Percentiles rank a stretch among this genome's conserved stretches.
phyloP scores from a whole-genome alignment of 1,284 basidiomycete genomes.

The Acaromyces ingoldii region DNA sequence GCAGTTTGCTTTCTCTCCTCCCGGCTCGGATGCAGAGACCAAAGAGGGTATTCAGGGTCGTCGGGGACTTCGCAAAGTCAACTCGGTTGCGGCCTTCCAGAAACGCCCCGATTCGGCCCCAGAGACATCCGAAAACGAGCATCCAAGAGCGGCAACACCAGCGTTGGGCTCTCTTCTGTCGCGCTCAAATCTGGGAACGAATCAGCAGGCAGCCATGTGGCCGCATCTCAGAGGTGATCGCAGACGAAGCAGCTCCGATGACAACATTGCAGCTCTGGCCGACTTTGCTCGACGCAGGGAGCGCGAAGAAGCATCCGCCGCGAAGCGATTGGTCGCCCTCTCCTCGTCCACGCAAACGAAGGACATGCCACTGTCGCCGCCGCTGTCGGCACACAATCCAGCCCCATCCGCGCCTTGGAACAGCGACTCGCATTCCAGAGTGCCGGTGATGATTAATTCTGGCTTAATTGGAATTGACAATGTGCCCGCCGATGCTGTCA shows the following conservation, averaged over 20 bases:
- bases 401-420: not conserved
- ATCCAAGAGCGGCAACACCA: no score
- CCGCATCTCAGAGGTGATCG: no score
- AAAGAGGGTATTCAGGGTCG: no score
- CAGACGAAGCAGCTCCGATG: constrained; percentile 3
- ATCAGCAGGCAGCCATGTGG: no score
- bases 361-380: not conserved
- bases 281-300: not conserved
- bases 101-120: no score
- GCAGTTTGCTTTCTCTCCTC: no score
- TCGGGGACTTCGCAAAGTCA: no score
- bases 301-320: not conserved
- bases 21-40: no score
- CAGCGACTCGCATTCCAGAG: not conserved
- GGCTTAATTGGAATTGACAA: constrained; percentile 23
- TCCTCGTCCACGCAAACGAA: not conserved
- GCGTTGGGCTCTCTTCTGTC: no score
- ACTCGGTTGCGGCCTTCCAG: no score
- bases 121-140: no score
- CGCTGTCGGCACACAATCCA: not conserved
- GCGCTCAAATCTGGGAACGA: no score
- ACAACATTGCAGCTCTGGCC: not conserved
- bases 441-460: not conserved
- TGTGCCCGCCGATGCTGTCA: constrained; percentile 25
- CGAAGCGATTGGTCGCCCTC: not conserved